These are phyloP conservation scores for Skeletonema potamos DNA, from an alignment of 108 stramenopile species.

Conservation along the genomic window DNA sequence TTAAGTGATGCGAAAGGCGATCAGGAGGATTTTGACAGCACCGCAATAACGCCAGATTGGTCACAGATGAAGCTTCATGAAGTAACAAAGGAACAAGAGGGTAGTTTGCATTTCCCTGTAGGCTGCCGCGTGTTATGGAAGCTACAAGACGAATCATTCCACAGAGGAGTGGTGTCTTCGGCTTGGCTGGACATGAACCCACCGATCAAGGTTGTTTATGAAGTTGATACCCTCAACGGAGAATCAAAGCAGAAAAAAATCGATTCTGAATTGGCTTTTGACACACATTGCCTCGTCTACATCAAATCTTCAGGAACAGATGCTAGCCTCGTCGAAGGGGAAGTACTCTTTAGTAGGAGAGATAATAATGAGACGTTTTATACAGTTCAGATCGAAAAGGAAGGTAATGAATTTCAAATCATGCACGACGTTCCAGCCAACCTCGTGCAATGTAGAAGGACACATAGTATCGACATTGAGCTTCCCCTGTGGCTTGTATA, in stretches of 20 bases:
- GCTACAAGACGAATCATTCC: slow-evolving; percentile 2
- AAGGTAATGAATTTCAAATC: slow-evolving; percentile 6
- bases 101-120: background rate
- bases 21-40: background rate
- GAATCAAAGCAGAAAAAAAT: background rate
- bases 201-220: background rate
- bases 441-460: background rate
- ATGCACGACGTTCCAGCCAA: background rate
- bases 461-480: background rate
- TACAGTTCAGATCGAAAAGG: background rate
- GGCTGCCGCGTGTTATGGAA: slow-evolving; percentile 16
- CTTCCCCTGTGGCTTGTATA: slow-evolving; percentile 2
- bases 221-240: background rate
- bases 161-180: background rate
- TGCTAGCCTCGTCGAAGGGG: slow-evolving; percentile 1
- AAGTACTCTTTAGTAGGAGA: slow-evolving; percentile 1
- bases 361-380: background rate
- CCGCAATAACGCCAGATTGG: background rate
- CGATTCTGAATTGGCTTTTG: slow-evolving; percentile 4
- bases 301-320: background rate
- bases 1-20: background rate
- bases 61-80: background rate
- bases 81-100: background rate
- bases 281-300: slow-evolving; percentile 8
- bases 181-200: background rate